Conservation (phyloP, 176 grass and related monocot genomes). For the Poa annua region DNA sequence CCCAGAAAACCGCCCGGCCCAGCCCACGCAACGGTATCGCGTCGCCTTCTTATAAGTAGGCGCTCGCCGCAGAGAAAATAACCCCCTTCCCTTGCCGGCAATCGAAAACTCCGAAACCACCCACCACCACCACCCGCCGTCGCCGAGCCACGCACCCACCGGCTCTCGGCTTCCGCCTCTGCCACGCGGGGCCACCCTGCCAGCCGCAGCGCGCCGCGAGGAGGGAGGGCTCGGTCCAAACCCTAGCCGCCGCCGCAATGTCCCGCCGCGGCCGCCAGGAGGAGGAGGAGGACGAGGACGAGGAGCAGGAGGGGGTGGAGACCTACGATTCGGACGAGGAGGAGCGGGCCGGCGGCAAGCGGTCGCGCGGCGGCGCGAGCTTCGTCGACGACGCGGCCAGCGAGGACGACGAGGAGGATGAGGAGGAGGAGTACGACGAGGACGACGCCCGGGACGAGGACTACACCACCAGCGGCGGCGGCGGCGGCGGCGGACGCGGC, state of each 20-base stretch:
- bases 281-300: slow-evolving; percentile 49
- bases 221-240: slow-evolving; percentile 6
- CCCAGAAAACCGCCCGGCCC: background rate
- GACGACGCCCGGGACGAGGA: slow-evolving; percentile 40
- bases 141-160: background rate
- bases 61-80: background rate
- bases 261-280: slow-evolving; percentile 47
- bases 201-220: background rate
- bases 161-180: background rate
- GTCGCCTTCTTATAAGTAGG: background rate
- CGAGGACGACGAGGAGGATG: slow-evolving; percentile 64
- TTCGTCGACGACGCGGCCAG: slow-evolving; percentile 73
- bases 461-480: too few relatives aligned
- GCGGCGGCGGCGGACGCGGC: slow-evolving; percentile 19
- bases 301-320: slow-evolving; percentile 41
- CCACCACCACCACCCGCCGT: background rate
- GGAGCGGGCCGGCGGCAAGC: slow-evolving; percentile 34
- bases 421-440: slow-evolving; percentile 33
- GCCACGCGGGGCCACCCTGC: background rate
- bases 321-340: slow-evolving; percentile 43
- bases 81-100: slow-evolving; percentile 12
- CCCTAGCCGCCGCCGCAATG: slow-evolving; percentile 54
- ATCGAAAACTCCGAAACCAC: slow-evolving; percentile 17
- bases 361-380: slow-evolving; percentile 37
- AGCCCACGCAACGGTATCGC: background rate